Percentiles rank a stretch among this genome's conserved stretches.
Conservation (phyloP, 2,329 filamentous ascomycete genomes). For the Scopulariopsis brevicaulis region DNA sequence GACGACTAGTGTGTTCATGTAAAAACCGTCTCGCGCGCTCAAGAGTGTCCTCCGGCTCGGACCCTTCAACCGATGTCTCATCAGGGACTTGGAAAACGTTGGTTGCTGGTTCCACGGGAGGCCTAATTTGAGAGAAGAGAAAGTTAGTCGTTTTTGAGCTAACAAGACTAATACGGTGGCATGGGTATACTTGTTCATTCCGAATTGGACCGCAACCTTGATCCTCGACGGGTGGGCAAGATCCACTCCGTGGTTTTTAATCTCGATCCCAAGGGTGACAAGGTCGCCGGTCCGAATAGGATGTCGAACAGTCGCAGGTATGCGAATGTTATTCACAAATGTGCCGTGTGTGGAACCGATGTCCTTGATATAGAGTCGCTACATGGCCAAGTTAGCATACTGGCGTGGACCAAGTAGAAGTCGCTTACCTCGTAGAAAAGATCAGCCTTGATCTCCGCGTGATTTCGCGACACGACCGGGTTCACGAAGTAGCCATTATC, state of each 20-base stretch:
- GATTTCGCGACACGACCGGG: conserved; percentile 6
- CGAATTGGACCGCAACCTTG: neutral
- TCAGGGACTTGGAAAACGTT: neutral
- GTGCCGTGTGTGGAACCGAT: conserved; percentile 7
- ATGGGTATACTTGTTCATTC: neutral
- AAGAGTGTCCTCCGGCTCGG: neutral
- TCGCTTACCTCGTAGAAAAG: conserved; percentile 3
- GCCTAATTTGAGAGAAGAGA: neutral
- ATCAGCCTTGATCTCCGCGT: conserved; percentile 5
- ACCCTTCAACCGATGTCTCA: neutral
- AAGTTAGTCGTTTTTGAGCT: neutral
- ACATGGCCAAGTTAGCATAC: neutral
- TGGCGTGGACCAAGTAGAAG: neutral
- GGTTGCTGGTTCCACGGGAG: neutral
- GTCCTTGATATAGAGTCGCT: conserved; percentile 6
- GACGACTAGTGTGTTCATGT: neutral
- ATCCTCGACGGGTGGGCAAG: neutral
- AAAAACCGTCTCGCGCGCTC: neutral
- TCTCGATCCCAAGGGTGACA: conserved; percentile 4
- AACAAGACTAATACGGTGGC: neutral
- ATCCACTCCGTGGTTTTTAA: conserved; percentile 1
- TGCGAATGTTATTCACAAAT: conserved; percentile 3
- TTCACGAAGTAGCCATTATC: conserved; percentile 6
- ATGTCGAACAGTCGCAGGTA: neutral
- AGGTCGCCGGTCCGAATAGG: conserved; percentile 2